Evolutionary conservation across 2,329 filamentous ascomycete genomes (phyloP).

Genomic region (Hymenoscyphus fraxineus): DNA sequence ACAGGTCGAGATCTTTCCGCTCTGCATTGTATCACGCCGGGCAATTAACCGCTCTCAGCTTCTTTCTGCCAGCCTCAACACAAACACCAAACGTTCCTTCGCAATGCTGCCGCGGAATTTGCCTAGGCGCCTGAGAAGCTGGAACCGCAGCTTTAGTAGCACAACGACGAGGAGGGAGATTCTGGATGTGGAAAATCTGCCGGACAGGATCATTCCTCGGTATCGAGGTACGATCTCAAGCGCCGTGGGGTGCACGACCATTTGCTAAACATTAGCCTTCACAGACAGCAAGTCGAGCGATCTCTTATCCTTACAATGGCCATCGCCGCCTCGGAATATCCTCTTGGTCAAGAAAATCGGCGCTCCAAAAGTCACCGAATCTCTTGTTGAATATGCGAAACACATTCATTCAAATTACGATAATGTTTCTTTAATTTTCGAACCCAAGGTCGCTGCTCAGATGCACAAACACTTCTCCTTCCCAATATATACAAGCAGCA

Average conservation of each 20-base stretch:
- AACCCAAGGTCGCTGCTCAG: constrained; percentile 67
- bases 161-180: constrained; percentile 46
- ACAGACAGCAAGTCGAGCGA: constrained; percentile 55
- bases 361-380: constrained; percentile 39
- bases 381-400: constrained; percentile 38
- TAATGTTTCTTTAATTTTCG: constrained; percentile 76
- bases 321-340: constrained; percentile 63
- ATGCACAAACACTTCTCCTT: constrained; percentile 69
- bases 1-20: constrained; percentile 3
- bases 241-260: constrained; percentile 24
- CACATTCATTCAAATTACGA: constrained; percentile 80
- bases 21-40: not conserved
- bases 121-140: constrained; percentile 12
- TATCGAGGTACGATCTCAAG: constrained; percentile 54
- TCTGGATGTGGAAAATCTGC: constrained; percentile 47
- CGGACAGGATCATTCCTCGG: constrained; percentile 55
- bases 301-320: constrained; percentile 64
- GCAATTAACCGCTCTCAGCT: not conserved
- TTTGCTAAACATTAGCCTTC: constrained; percentile 38
- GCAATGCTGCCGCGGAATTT: constrained; percentile 22
- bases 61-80: constrained; percentile 3
- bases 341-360: constrained; percentile 65
- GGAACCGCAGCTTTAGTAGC: constrained; percentile 43
- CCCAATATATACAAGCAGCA: constrained; percentile 60
- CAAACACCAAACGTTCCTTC: constrained; percentile 14